Percentiles rank a stretch among this genome's conserved stretches.
Evolutionary conservation across 2,329 filamentous ascomycete genomes (phyloP).

Genomic region (Aspergillus neotritici): DNA sequence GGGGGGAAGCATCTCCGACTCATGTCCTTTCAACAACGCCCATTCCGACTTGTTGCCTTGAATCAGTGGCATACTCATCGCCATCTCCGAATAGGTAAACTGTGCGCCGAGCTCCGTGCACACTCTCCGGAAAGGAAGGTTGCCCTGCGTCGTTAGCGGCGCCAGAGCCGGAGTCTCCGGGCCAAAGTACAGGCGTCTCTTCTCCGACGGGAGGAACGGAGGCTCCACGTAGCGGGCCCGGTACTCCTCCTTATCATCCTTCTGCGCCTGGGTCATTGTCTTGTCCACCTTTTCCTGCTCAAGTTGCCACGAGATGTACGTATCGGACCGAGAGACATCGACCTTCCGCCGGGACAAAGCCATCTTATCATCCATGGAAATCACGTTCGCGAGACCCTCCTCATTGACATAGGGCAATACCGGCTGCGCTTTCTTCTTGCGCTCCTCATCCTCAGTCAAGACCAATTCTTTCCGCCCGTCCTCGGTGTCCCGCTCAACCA

Average conservation of each 20-base stretch:
- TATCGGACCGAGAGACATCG: constrained; percentile 65
- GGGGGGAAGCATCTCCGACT: constrained; percentile 71
- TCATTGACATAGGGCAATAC: constrained; percentile 33
- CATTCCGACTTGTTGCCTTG: constrained; percentile 90
- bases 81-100: constrained; percentile 97
- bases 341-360: constrained; percentile 67
- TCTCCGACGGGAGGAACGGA: constrained; percentile 85
- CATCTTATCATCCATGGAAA: constrained; percentile 65
- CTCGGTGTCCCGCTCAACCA: constrained; percentile 67
- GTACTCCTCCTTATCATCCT: constrained; percentile 57
- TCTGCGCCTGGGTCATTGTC: constrained; percentile 48
- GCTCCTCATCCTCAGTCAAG: constrained; percentile 54
- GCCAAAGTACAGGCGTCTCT: constrained; percentile 88
- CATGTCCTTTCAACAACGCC: constrained; percentile 89
- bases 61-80: constrained; percentile 80
- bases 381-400: constrained; percentile 68
- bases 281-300: constrained; percentile 48
- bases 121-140: constrained; percentile 85
- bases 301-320: constrained; percentile 63
- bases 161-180: constrained; percentile 90
- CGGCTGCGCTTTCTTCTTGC: constrained; percentile 37
- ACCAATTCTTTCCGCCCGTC: constrained; percentile 81
- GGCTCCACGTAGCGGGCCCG: constrained; percentile 78
- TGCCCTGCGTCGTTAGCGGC: constrained; percentile 92
- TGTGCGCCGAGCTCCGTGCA: constrained; percentile 86